phyloP scores from a whole-genome alignment of 192 early-diverging fungal genomes.

The Coemansia guatemalensis region DNA sequence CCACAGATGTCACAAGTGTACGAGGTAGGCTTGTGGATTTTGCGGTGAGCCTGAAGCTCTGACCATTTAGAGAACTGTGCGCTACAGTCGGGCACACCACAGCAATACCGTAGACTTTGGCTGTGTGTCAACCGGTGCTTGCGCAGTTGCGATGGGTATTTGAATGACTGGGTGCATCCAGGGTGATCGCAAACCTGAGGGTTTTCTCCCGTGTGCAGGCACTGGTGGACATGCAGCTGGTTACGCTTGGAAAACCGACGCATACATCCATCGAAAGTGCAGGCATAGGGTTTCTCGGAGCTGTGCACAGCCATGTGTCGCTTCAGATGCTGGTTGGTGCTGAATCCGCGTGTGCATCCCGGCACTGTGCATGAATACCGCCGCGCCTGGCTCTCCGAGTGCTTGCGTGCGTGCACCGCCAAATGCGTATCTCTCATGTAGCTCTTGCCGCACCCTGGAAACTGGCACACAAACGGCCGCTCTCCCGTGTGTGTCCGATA shows the following conservation, averaged over 20 bases:
- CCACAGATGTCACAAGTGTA: slow-evolving; percentile 33
- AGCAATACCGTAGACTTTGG: slow-evolving; percentile 32
- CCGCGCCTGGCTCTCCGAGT: slow-evolving; percentile 8
- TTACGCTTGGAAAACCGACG: slow-evolving; percentile 48
- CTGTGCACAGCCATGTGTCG: slow-evolving; percentile 52
- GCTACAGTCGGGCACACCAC: slow-evolving; percentile 20
- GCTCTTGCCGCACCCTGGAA: slow-evolving; percentile 68
- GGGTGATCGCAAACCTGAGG: slow-evolving; percentile 41
- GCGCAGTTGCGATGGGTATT: slow-evolving; percentile 47
- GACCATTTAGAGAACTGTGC: slow-evolving; percentile 49
- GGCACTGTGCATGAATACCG: slow-evolving; percentile 27
- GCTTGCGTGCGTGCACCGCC: slow-evolving; percentile 23
- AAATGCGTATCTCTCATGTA: slow-evolving; percentile 59
- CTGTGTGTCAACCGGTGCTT: slow-evolving; percentile 29
- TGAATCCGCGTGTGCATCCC: slow-evolving; percentile 39
- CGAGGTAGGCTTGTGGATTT: slow-evolving; percentile 20
- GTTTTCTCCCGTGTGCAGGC: slow-evolving; percentile 37
- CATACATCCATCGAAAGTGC: slow-evolving; percentile 29
- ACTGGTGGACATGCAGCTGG: slow-evolving; percentile 48
- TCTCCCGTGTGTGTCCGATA: slow-evolving; percentile 72
- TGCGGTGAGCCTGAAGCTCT: slow-evolving; percentile 47
- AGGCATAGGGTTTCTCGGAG: slow-evolving; percentile 29
- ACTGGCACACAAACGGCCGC: slow-evolving; percentile 69
- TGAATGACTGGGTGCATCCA: slow-evolving; percentile 33
- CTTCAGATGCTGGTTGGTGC: slow-evolving; percentile 52